These are phyloP conservation scores for Botrytis tulipae DNA, from an alignment of 2,329 filamentous ascomycete genomes.

Conservation along the genomic window DNA sequence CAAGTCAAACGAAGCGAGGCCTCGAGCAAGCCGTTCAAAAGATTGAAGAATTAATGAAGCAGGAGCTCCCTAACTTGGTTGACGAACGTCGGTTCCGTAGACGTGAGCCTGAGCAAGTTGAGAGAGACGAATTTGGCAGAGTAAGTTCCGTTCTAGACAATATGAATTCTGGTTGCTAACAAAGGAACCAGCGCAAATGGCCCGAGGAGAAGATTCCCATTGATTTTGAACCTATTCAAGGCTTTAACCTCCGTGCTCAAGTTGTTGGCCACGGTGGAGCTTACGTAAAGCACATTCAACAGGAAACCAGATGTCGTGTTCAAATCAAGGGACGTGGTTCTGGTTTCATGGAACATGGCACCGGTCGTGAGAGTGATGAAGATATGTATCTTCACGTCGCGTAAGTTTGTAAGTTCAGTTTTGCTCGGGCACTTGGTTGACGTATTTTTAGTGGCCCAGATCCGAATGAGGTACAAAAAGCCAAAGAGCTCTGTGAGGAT, in stretches of 20 bases:
- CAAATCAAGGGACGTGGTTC: conserved; percentile 98
- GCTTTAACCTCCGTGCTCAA: conserved; percentile 94
- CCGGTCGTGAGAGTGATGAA: conserved; percentile 89
- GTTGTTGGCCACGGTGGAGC: conserved; percentile 92
- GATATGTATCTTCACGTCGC: conserved; percentile 96
- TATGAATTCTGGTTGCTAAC: conserved; percentile 24
- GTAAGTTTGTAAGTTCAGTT: conserved; percentile 51
- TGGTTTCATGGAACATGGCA: conserved; percentile 86
- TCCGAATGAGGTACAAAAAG: conserved; percentile 77
- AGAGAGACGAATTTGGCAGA: conserved; percentile 86
- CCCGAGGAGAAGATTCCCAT: conserved; percentile 94
- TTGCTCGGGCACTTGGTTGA: conserved; percentile 13
- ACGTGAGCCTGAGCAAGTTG: conserved; percentile 73
- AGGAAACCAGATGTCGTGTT: conserved; percentile 90
- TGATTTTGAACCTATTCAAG: conserved; percentile 82
- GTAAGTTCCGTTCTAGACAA: conserved; percentile 50
- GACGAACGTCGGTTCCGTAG: conserved; percentile 91
- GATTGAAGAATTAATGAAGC: conserved; percentile 93
- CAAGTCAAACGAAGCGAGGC: conserved; percentile 87
- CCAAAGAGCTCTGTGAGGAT: conserved; percentile 85
- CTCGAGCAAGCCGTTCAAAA: conserved; percentile 82
- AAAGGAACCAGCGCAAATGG: conserved; percentile 79
- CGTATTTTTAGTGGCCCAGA: conserved; percentile 69
- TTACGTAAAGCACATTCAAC: conserved; percentile 97
- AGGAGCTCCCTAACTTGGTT: conserved; percentile 91